Evolutionary conservation across 2,329 filamentous ascomycete species (phyloP).

Genomic region (Bimuria novae-zelandiae): DNA sequence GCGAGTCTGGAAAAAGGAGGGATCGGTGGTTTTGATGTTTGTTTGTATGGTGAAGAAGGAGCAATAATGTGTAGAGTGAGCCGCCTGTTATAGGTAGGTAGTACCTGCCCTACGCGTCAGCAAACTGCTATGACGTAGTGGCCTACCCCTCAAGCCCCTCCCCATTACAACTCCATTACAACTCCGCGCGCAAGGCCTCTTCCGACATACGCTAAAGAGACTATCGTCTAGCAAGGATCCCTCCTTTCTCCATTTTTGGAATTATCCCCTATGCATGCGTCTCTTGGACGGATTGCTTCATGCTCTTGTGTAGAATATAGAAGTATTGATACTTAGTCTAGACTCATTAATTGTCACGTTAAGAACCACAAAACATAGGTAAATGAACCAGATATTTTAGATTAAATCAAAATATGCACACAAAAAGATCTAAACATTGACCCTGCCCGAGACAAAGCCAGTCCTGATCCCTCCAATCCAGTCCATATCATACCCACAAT

Average conservation of each 20-base stretch:
- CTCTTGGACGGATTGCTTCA: no score
- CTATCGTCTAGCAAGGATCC: background rate
- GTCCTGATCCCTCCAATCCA: background rate
- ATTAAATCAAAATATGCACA: slow-evolving; percentile 40
- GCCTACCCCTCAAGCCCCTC: background rate
- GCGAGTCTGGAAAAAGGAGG: background rate
- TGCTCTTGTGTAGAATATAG: no score
- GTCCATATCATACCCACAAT: slow-evolving; percentile 23
- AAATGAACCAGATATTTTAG: slow-evolving; percentile 26
- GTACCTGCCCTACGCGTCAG: background rate
- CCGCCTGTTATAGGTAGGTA: no score
- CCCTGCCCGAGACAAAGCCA: slow-evolving; percentile 5
- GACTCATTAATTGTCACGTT: no score
- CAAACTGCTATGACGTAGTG: background rate
- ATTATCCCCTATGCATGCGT: background rate
- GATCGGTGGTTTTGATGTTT: background rate
- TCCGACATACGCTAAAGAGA: background rate
- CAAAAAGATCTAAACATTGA: slow-evolving; percentile 22
- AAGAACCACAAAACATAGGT: no score
- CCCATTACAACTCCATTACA: background rate
- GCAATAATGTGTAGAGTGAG: no score
- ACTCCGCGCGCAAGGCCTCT: background rate
- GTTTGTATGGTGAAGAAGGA: no score
- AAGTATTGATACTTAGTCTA: no score
- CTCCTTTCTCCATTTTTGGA: background rate